Evolutionary conservation across 305 asterid genomes (phyloP), one percentile per base, ranked within the genome.

Genomic region (Fraxinus angustifolia): DNA sequence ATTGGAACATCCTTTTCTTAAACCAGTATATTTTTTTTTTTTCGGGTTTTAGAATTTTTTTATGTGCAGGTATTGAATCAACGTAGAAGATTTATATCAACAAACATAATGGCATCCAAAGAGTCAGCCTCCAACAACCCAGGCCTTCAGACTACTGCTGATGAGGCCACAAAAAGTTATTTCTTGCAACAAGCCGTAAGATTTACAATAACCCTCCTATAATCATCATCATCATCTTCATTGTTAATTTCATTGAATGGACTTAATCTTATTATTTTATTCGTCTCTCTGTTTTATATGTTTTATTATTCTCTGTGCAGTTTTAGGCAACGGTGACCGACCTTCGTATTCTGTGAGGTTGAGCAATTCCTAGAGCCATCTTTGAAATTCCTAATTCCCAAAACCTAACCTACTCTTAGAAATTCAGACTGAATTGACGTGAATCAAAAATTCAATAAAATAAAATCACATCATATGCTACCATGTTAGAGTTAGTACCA

Each of bases 161-260:
- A 93, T 88, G 93, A 90, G 80, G 97, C 93, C 72, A 96, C 98
- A 84, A 94, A 90, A 81, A 89, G 91, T 84, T 94, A 96, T 88
- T 88, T 94, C 87, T 72, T 96, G 86, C 98, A 93, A 86, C 98
- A 94, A 87, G 89, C 98, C 81, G 98, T 94, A 84, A 89, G 92
- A 40, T 77, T 76, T 19, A 10, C 6, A 3, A 68, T 60, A 0
- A 62, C 62, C 28, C 35, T 67, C 36, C 35, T 12, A 67, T 58
- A 6, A n/a, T 7, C 30, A 28, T 28, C 30, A 7, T 60, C 71
- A 21, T 23, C n/a, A 7, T 23, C 14, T 23, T 21, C 70, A 60
- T 60, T 60, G 28, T 60, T 8, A n/a, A 50, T n/a, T 50, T 50
- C 62, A 50, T 3, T 1, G 56, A 14, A 12, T 45, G 6, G 56